Conservation (phyloP, 2,329 filamentous ascomycete species). For the Penicillium crustosum region DNA sequence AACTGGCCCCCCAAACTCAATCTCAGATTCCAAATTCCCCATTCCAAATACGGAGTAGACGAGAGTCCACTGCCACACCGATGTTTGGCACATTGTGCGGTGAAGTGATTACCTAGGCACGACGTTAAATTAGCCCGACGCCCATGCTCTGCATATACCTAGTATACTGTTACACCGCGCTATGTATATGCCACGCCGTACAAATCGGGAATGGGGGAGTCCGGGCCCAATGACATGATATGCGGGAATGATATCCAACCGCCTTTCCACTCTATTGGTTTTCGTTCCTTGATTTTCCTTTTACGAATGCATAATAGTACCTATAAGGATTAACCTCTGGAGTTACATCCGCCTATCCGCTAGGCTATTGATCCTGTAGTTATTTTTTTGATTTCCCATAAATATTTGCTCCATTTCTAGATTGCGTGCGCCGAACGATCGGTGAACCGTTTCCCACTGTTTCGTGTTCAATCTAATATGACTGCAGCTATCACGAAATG, state of each 20-base stretch:
- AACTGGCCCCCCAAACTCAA: background rate
- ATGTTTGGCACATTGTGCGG: conserved; percentile 3
- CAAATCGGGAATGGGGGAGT: background rate
- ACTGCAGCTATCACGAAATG: background rate
- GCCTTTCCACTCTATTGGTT: background rate
- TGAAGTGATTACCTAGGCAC: background rate
- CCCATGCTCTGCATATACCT: background rate
- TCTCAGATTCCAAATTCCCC: background rate
- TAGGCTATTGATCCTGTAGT: background rate
- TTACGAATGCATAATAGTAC: background rate
- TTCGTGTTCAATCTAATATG: background rate
- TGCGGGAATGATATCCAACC: background rate
- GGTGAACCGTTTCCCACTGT: background rate
- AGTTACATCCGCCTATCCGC: background rate
- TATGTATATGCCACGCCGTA: conserved; percentile 11
- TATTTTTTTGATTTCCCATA: background rate
- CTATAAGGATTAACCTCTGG: background rate
- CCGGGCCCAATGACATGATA: background rate
- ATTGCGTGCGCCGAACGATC: background rate
- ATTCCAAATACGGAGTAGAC: conserved; percentile 4
- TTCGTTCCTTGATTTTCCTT: background rate
- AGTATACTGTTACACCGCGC: conserved; percentile 4
- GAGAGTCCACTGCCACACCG: conserved; percentile 3
- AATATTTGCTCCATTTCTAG: background rate
- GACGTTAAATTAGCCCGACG: conserved; percentile 5